phyloP scores from a whole-genome alignment of 768 basidiomycete genomes.

The Omphalotus guepiniiformis region DNA sequence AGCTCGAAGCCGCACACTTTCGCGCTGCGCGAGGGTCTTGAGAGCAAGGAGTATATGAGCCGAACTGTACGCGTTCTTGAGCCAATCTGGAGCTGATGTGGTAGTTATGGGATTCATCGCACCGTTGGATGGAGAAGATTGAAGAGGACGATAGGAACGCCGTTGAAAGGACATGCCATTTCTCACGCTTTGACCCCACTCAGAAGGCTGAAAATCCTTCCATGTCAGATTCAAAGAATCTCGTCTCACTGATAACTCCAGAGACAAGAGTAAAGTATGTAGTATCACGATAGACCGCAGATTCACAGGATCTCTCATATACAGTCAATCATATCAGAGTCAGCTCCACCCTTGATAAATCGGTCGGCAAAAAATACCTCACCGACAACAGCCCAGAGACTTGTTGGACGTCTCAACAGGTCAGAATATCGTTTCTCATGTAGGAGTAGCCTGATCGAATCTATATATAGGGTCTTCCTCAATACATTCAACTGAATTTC shows the following conservation, averaged over 20 bases:
- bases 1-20: background rate
- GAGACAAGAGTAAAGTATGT: constrained; percentile 6
- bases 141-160: too few species aligned
- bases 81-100: constrained; percentile 3
- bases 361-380: constrained; percentile 64
- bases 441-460: background rate
- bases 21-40: background rate
- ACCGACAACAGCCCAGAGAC: constrained; percentile 72
- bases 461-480: constrained; percentile 60
- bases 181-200: too few species aligned
- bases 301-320: background rate
- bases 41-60: constrained; percentile 2
- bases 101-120: too few species aligned
- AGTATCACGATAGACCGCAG: background rate
- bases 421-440: constrained; percentile 17
- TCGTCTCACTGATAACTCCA: constrained; percentile 5
- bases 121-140: too few species aligned
- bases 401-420: constrained; percentile 84
- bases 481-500: constrained; percentile 69
- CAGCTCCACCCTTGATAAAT: constrained; percentile 75
- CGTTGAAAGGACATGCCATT: too few species aligned
- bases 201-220: too few species aligned
- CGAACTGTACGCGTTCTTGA: background rate
- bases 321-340: constrained; percentile 44
- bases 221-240: too few species aligned